phyloP scores from a whole-genome alignment of 1,284 basidiomycete species.

The Sanghuangporus weigelae region DNA sequence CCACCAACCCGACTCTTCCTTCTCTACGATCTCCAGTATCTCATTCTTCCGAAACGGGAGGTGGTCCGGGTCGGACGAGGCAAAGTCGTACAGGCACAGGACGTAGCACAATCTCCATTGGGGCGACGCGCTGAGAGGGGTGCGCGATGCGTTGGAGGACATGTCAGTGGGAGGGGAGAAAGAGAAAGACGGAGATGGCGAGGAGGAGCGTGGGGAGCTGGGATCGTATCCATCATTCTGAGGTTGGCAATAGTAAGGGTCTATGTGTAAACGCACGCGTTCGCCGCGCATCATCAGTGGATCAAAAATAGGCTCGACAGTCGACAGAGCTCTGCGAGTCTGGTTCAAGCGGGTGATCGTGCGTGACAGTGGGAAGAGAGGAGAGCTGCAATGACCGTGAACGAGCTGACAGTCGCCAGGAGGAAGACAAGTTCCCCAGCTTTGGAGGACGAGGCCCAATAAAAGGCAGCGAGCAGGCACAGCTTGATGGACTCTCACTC shows the following conservation, averaged over 20 bases:
- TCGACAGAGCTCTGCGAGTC: neutral
- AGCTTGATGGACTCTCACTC: slow-evolving; percentile 3
- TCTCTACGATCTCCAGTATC: slow-evolving; percentile 58
- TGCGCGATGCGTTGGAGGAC: slow-evolving; percentile 7
- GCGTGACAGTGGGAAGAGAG: neutral
- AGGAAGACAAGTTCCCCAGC: neutral
- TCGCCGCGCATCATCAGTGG: slow-evolving; percentile 1
- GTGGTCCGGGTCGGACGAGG: slow-evolving; percentile 53
- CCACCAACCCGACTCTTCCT: slow-evolving; percentile 76
- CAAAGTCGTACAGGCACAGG: slow-evolving; percentile 62
- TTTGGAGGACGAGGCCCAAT: neutral
- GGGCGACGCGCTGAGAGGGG: slow-evolving; percentile 4
- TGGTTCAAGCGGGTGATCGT: neutral
- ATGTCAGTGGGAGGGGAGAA: slow-evolving; percentile 13
- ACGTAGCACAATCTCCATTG: slow-evolving; percentile 41
- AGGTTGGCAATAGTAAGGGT: slow-evolving; percentile 17
- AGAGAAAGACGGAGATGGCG: slow-evolving; percentile 15
- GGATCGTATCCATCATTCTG: slow-evolving; percentile 12
- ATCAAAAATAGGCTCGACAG: neutral
- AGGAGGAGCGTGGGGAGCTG: slow-evolving; percentile 9
- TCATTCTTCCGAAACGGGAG: slow-evolving; percentile 61
- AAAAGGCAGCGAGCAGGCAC: neutral
- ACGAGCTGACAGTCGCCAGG: slow-evolving; percentile 1
- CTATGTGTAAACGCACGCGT: slow-evolving; percentile 16
- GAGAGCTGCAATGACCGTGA: neutral